Base-by-base conservation (phyloP, 2,329 filamentous ascomycete species). In the Xylariaceae sp. region DNA sequence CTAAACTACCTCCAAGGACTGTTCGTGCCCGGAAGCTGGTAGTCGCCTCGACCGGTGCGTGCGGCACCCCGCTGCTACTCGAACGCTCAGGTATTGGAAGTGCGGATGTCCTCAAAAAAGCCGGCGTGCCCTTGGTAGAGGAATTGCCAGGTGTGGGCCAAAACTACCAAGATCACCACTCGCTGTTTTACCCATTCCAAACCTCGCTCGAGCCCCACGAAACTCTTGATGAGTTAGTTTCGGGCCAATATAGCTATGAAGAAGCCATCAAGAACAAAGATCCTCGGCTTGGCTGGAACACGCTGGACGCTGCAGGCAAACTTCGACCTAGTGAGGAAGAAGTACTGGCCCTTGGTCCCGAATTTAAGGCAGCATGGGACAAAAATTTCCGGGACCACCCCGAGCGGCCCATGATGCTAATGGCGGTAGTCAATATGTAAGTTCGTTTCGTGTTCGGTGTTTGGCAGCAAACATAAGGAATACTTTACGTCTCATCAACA, bases 51-150 rank as follows among this genome's bases (percentile, higher is more conserved):
- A 74, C 76, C 3, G 83, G 83, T 9, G 77, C 82, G 0, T 74
- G 78, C 4, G 79, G 80, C 1, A 82, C 82, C 0, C 82, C 84
- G 0, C 70, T 73, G 0, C 76, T 88, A 1, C 77, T 88, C 0
- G 84, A 88, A 68, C 74, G 85, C 17, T 88, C 85, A 0, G 86
- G 86, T 6, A 66, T 88, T 1, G 84, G 83, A n/a, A 74, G 76
- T 50, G 72, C 76, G 0, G 73, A 78, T 1, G 71, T 85, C 9
- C 69, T 78, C 11, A 61, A 70, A 35, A 62, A 64, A 11, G 74
- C 72, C 1, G 79, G 79, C 1, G 78, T 86, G 7, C 73, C 77
- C 2, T 68, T 80, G 1, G 68, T 83, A 2, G 73, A 77, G 10
- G 76, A 82, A 60, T 72, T 85, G 2, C 78, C 80, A 0, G 79